Evolutionary conservation across 805 yeast species (phyloP), one percentile per base, ranked within the genome.

Genomic region (Wickerhamiella bombiphila): DNA sequence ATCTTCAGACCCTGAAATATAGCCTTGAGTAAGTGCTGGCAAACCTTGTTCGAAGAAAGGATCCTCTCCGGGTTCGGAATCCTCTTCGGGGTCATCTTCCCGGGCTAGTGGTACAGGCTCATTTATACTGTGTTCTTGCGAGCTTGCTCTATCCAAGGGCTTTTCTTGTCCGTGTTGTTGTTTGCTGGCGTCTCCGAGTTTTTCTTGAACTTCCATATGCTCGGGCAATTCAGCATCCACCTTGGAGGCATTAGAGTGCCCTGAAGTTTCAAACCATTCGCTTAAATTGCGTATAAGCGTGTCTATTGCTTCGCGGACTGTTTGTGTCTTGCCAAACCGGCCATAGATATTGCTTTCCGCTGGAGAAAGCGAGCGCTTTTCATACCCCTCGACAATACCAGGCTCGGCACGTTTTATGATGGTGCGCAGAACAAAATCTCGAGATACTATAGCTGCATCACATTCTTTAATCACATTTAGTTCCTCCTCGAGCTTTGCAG

Each of bases 1-100:
- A 38, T 62, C 73, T 25, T 80, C 93, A 1, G 81, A 76, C 2
- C 80, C 94, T 4, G 95, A 83, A 42, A 69, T 70, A 57, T 81
- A 91, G 3, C 98, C 98, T 1, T 41, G 40, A n/a, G 35, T 32
- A 6, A 49, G 42, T 20, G 26, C 28, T 2, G 54, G 72, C 61
- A 37, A 77, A 9, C 40, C 58, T 4, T 53, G 64, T 30, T 41
- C 42, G 36, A 46, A 46, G 18, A 47, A 45, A 22, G 66, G 71
- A 22, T 61, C 69, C 34, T 63, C 69, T 1, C 67, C 59, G 0
- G 66, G 60, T 8, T 60, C 71, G n/a, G 3, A 58, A 69, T 9
- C 68, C 56, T 43, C 63, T 3, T 61, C 59, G 38, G 53, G 56
- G 29, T 32, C 37, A 7, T 35, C 31, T 6, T n/a, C 44, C 11